A percentile compares a stretch with the other conserved stretches of the same genome.
Evolutionary conservation across 257 asterid species (phyloP).

Genomic region (Osmanthus fragrans): DNA sequence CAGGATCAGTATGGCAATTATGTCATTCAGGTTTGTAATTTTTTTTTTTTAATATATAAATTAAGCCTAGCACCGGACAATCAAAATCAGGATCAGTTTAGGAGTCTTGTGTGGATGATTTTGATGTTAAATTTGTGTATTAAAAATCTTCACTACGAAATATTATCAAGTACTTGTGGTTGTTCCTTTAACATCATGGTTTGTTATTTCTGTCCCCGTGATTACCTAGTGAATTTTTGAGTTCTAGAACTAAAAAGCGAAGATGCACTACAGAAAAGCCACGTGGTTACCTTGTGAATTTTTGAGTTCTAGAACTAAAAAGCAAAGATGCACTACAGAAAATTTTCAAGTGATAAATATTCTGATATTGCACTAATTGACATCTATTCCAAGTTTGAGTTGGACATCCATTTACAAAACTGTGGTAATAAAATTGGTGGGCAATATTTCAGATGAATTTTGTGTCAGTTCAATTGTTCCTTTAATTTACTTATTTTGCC

Average conservation of each 20-base stretch:
- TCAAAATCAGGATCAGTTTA: background rate
- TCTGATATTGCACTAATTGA: background rate
- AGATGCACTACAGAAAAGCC: background rate
- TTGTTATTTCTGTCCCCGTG: background rate
- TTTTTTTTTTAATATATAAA: background rate
- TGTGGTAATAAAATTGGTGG: no score
- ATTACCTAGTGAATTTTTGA: background rate
- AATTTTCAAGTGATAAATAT: background rate
- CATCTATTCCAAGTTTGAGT: background rate
- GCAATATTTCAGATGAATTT: background rate
- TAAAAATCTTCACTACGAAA: background rate
- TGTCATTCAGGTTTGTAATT: conserved; percentile 72
- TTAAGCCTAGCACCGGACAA: background rate
- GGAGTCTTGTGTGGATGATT: background rate
- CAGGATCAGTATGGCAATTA: conserved; percentile 90
- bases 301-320: no score
- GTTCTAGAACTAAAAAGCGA: background rate
- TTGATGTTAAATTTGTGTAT: background rate
- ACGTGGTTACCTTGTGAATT: no score
- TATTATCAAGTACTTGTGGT: background rate
- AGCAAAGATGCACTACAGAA: background rate
- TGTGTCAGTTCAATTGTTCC: background rate
- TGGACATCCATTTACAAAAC: background rate
- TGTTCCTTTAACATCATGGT: background rate
- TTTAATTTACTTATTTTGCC: background rate